phyloP scores from a whole-genome alignment of 306 rosid species.

The Dalbergia oliveri region DNA sequence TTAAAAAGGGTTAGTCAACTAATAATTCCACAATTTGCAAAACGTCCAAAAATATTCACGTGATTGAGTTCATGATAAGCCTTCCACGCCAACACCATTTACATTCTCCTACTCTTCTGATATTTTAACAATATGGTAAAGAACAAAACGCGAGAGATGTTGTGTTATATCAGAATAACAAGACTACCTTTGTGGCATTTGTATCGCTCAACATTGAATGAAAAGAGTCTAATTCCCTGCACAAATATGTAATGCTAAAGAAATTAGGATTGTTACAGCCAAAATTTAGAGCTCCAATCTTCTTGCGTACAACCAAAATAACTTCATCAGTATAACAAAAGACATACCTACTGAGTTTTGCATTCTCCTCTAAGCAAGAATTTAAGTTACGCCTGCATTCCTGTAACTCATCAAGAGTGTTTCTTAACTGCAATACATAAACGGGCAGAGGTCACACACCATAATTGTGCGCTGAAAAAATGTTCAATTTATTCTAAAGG shows the following conservation, averaged over 20 bases:
- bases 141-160: slow-evolving; percentile 19
- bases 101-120: not conserved
- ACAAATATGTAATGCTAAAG: slow-evolving; percentile 38
- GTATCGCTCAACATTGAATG: slow-evolving; percentile 50
- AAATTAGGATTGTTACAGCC: slow-evolving; percentile 27
- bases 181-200: slow-evolving; percentile 61
- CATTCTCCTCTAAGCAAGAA: slow-evolving; percentile 88
- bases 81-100: slow-evolving; percentile 13
- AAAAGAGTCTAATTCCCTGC: slow-evolving; percentile 79
- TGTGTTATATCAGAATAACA: slow-evolving; percentile 33
- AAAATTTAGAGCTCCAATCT: slow-evolving; percentile 35
- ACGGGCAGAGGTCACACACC: slow-evolving; percentile 41
- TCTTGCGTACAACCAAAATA: slow-evolving; percentile 28
- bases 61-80: not conserved
- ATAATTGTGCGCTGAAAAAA: slow-evolving; percentile 28
- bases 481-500: slow-evolving; percentile 20
- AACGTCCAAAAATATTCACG: slow-evolving; percentile 15
- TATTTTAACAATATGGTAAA: slow-evolving; percentile 24
- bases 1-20: no score
- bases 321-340: slow-evolving; percentile 33
- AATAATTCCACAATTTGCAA: not conserved
- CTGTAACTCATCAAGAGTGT: slow-evolving; percentile 67
- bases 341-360: slow-evolving; percentile 77
- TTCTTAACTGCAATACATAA: slow-evolving; percentile 64
- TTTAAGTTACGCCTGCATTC: slow-evolving; percentile 77